Evolutionary conservation across 257 asterid genomes (phyloP), one percentile per base, ranked within the genome.

Genomic region (Nicotiana noctiflora): DNA sequence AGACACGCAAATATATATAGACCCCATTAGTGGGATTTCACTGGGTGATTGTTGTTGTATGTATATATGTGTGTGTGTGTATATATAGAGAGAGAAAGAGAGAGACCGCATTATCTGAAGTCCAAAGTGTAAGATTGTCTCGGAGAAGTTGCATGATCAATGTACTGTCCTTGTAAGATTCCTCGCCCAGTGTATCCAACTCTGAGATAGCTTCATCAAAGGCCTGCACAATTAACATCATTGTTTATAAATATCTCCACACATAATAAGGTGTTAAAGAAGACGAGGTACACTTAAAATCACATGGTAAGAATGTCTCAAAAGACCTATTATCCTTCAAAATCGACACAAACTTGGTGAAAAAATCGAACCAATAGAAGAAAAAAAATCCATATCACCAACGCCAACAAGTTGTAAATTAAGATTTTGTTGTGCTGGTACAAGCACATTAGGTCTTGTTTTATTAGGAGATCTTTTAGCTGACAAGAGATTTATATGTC

Each of bases 141-240:
- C 91, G 86, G 81, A 90, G 93, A 77, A 88, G 93, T 74, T 88
- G 93, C 93, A 90, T 90, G 87, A 90, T 90, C 86, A 90, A 87
- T 74, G 93, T 88, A 85, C 93, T 90, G 85, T 88, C 93, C 86
- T 90, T 90, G 91, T 88, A 90, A 66, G 93, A 90, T 56, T 90
- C 93, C 85, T 88, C 93, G 8, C 91, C 93, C 81, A 90, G 84
- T 3, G 91, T 86, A 82, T 90, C 93, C 60, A 90, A 82, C 85
- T 90, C 90, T 34, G 93, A 79, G 56, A 90, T 88, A 61, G 91
- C 93, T 82, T 90, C 93, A 84, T 88, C 93, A 74, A 90, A 88
- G 2, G 91, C 93, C 91, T 89, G 82, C 60, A 57, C 49, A 57
- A 46, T 13, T 23, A 49, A 49, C 61, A 23, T 7, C 77, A 46